Base-by-base conservation (phyloP, 2,329 filamentous ascomycete species). In the Colletotrichum australisinense region DNA sequence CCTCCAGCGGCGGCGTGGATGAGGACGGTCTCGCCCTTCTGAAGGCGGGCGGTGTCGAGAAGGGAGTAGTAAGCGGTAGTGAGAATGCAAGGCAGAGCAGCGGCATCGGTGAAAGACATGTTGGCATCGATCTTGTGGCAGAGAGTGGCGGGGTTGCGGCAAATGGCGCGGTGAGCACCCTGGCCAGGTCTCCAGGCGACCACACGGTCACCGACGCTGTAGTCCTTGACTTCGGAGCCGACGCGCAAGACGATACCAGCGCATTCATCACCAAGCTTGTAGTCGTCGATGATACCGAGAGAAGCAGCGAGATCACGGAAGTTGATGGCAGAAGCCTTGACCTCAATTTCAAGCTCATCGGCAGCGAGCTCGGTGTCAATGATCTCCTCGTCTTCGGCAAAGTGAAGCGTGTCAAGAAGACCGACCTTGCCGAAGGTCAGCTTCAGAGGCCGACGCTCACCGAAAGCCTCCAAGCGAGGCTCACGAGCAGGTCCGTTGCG, bases 1-100 rank as follows among this genome's bases (percentile, higher is more conserved):
- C 79, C 81, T 0, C 81, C 83, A 4, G 81, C 78, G 0, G 81
- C 84, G 1, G 79, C 79, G 63, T 85, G 84, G 32, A 86, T 81
- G 5, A 86, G 78, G 6, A 86, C 78, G 2, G 74, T 80, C 65
- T 86, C 81, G 1, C 82, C 83, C 0, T 79, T 76, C 9, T 78
- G 73, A 0, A 88, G 77, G 0, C 81, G 78, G 4, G 60, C 52
- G 22, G 53, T 35, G 32, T 67, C 32, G 4, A 28, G 14, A 3
- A 67, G 16, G 22, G 53, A 42, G 78, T 79, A 78, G 55, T 77
- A 76, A 4, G 79, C 80, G 4, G 82, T 83, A 16, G 67, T 60
- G 49, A 76, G 78, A 1, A 77, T 75, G 19, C 79, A 22, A 1
- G 80, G 79, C 52, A 81, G 72, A 1, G 79, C 74, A 24, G 78